Base-by-base conservation (phyloP, 2,329 filamentous ascomycete genomes). In the Chaetomiaceae sp. region DNA sequence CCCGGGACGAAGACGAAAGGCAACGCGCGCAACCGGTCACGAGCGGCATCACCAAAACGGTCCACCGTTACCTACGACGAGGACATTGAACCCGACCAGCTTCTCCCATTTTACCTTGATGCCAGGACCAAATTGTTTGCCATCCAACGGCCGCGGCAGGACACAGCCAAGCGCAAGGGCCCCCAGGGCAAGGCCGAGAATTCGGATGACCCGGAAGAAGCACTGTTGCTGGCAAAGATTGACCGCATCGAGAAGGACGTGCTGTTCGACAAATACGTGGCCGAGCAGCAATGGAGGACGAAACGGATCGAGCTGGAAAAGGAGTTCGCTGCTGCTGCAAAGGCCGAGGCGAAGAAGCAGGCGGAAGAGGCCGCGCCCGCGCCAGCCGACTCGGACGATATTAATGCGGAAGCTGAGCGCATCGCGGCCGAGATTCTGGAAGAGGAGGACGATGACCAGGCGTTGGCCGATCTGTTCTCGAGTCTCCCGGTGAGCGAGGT, bases 161-260 rank as follows among this genome's bases (percentile, higher is more conserved):
- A 75, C 56, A 67, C 57, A 17, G 73, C 71, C 58, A 74, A 65
- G 56, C 63, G 67, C 36, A 76, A 72, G 60, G 58, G 59, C 8
- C 2, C 33, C 1, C 49, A 50, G 39, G 45, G 49, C n/a, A 54
- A 54, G 12, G 4, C 27, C 7, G 23, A 47, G 1, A 20, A 1
- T 6, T 47, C 55, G 72, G 72, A 64, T 59, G 67, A 70, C 15
- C 68, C 80, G 20, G 79, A 82, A 56, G 74, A 84, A 39, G 78
- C 79, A 9, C 89, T 84, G 61, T 70, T 95, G 2, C 77, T 86
- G 37, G 83, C 84, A 15, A 95, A 91, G 66, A 72, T 96, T 36
- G 79, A 83, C 34, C 81, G 81, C 56, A 89, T 96, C 38, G 87
- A 94, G 64, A 86, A 82, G 23, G 88, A 92, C 65, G 76, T 90